Evolutionary conservation across 345 rosid genomes (phyloP).

Genomic region (Trapa incisa): DNA sequence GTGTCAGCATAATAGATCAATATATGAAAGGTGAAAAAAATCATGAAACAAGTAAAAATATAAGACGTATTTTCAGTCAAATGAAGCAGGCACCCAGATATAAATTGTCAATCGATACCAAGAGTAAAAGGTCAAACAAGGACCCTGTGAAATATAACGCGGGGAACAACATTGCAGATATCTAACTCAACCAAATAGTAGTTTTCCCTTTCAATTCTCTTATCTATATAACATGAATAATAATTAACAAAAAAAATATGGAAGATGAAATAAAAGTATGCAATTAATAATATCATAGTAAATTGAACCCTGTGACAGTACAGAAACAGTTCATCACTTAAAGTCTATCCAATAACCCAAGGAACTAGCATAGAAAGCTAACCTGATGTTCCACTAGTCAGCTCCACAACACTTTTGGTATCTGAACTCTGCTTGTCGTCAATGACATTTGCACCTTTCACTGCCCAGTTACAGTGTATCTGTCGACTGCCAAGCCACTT

Average conservation of each 20-base stretch:
- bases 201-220: background rate
- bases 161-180: no score
- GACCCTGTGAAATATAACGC: no score
- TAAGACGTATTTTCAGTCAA: no score
- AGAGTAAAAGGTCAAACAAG: no score
- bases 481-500: conserved; percentile 92
- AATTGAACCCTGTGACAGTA: background rate
- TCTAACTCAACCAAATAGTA: background rate
- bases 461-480: conserved; percentile 92
- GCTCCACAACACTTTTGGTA: conserved; percentile 65
- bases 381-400: conserved; percentile 77
- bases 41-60: background rate
- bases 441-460: conserved; percentile 58
- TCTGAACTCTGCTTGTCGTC: conserved; percentile 71
- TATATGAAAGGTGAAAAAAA: background rate
- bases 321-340: background rate
- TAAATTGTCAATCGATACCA: background rate
- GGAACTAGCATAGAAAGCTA: background rate
- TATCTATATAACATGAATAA: background rate
- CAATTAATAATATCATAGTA: background rate
- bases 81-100: no score
- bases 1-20: background rate
- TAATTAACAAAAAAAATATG: background rate
- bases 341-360: background rate
- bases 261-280: no score